Conservation (phyloP, 257 asterid species). For the Nicotiana undulata region DNA sequence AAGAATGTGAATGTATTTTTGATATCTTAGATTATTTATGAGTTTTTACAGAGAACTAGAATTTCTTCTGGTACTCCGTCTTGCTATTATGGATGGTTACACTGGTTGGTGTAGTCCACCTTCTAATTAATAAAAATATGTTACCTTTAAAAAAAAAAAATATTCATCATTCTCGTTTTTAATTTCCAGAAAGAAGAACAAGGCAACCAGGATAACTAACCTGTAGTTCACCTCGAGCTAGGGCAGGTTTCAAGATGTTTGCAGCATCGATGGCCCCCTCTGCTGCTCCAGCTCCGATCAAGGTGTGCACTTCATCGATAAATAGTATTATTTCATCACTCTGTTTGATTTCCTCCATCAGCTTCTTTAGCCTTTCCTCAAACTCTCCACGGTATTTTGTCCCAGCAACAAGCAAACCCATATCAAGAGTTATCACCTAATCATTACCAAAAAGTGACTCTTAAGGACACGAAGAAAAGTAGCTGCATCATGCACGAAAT, state of each 20-base stretch:
- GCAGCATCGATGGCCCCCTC: constrained; percentile 99
- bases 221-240: constrained; percentile 96
- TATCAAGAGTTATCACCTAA: constrained; percentile 91
- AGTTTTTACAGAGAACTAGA: too few species aligned
- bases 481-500: neutral
- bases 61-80: too few species aligned
- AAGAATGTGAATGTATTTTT: too few species aligned
- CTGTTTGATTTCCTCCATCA: constrained; percentile 93
- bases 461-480: neutral
- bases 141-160: too few species aligned
- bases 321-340: constrained; percentile 88
- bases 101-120: too few species aligned
- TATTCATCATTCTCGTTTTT: neutral
- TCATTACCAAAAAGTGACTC: constrained; percentile 5
- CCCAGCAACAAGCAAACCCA: constrained; percentile 97
- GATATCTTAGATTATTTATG: too few species aligned
- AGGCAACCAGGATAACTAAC: constrained; percentile 26
- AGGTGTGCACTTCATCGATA: constrained; percentile 94
- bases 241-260: constrained; percentile 88
- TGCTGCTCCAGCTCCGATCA: constrained; percentile 99
- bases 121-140: too few species aligned
- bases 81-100: too few species aligned
- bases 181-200: neutral
- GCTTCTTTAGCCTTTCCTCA: constrained; percentile 89
- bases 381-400: constrained; percentile 98